A percentile compares a stretch with the other conserved stretches of the same genome.
Conservation (phyloP, 2,329 filamentous ascomycete genomes). For the Amauroascus verrucosus region DNA sequence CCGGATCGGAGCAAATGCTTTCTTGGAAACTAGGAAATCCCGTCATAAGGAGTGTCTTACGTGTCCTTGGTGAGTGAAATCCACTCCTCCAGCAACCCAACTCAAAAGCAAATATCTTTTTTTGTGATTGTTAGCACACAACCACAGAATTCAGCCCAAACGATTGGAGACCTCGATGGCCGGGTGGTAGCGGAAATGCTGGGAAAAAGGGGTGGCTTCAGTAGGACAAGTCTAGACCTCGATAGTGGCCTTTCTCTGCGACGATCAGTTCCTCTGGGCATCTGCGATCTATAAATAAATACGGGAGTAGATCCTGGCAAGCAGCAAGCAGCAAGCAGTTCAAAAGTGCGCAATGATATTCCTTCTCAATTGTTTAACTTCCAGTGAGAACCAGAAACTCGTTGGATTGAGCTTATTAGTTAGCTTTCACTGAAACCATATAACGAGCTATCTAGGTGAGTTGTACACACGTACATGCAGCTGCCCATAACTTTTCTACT, state of each 20-base stretch:
- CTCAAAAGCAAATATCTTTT: background rate
- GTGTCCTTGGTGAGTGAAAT: background rate
- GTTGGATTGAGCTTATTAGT: background rate
- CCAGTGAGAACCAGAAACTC: background rate
- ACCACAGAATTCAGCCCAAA: background rate
- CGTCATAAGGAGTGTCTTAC: background rate
- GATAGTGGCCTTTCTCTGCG: conserved; percentile 1
- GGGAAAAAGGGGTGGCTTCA: background rate
- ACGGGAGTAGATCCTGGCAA: background rate
- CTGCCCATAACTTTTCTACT: too few species aligned
- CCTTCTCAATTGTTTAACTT: background rate
- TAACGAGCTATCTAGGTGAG: too few species aligned
- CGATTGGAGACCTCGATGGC: background rate
- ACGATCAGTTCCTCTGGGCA: background rate
- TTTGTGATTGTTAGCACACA: background rate
- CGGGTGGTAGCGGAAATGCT: background rate
- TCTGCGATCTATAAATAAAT: conserved; percentile 2
- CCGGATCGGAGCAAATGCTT: background rate
- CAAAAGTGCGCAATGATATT: background rate
- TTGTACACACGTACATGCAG: too few species aligned
- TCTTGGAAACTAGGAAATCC: background rate
- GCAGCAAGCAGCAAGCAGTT: background rate
- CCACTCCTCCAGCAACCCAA: background rate
- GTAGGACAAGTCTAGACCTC: background rate
- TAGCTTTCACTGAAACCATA: background rate